Evolutionary conservation across 768 basidiomycete genomes (phyloP).

Genomic region (Rhizopogon roseolus): DNA sequence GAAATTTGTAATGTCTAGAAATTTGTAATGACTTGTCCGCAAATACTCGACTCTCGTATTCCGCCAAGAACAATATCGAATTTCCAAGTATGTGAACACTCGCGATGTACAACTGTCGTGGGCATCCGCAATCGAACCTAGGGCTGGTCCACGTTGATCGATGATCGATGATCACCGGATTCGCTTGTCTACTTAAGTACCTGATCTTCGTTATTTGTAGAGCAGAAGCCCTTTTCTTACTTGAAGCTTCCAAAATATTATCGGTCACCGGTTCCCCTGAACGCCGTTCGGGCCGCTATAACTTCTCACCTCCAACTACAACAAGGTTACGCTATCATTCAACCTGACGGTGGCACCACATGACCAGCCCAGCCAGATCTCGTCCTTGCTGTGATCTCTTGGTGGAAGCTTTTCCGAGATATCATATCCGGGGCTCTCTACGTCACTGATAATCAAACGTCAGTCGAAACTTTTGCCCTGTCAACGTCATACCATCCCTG

Average conservation of each 20-base stretch:
- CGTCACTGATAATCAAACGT: too few relatives aligned
- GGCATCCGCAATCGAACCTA: conserved; percentile 17
- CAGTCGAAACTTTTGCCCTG: not conserved
- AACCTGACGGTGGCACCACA: not conserved
- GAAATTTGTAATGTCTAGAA: too few relatives aligned
- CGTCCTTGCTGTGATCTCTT: not conserved
- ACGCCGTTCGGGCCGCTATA: too few relatives aligned
- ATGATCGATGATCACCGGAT: not conserved
- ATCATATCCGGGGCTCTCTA: not conserved
- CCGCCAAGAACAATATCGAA: not conserved
- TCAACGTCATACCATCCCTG: not conserved
- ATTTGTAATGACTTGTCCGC: too few relatives aligned
- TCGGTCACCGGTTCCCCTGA: too few relatives aligned
- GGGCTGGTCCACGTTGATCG: not conserved
- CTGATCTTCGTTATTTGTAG: not conserved
- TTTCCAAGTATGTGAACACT: conserved; percentile 5
- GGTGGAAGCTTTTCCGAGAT: not conserved
- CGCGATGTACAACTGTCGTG: conserved; percentile 20
- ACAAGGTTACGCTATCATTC: too few relatives aligned
- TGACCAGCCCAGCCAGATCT: not conserved
- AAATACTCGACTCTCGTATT: too few relatives aligned
- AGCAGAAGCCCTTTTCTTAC: too few relatives aligned
- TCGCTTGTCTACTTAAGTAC: not conserved
- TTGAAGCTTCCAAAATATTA: too few relatives aligned
- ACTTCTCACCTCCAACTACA: too few relatives aligned